Conservation (phyloP, 768 basidiomycete species). For the Pulveroboletus sp. region DNA sequence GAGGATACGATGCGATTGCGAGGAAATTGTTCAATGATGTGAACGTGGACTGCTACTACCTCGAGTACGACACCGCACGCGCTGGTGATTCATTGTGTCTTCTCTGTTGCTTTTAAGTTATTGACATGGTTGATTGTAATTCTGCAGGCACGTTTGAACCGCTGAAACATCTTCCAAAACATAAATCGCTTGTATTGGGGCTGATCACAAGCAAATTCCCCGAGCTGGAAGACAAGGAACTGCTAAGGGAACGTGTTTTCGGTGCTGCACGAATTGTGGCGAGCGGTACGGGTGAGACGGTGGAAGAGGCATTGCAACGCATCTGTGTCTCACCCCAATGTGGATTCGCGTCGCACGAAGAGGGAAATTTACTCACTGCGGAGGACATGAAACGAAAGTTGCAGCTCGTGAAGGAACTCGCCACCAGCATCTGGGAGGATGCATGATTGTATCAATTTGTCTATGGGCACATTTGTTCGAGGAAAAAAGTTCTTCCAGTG, state of each 20-base stretch:
- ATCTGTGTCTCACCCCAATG: slow-evolving; percentile 50
- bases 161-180: slow-evolving; percentile 28
- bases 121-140: neutral
- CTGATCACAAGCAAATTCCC: slow-evolving; percentile 45
- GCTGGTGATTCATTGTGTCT: slow-evolving; percentile 32
- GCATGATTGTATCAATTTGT: no score
- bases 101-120: neutral
- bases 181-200: slow-evolving; percentile 42
- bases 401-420: no score
- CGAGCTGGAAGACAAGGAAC: slow-evolving; percentile 40
- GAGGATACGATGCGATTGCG: slow-evolving; percentile 45
- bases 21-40: slow-evolving; percentile 43
- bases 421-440: no score
- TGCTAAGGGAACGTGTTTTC: slow-evolving; percentile 38
- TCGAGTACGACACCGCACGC: slow-evolving; percentile 47
- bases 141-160: slow-evolving; percentile 31
- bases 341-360: slow-evolving; percentile 43
- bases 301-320: slow-evolving; percentile 39
- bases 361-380: no score
- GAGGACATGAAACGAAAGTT: no score
- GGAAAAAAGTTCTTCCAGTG: no score
- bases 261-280: slow-evolving; percentile 44
- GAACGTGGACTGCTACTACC: slow-evolving; percentile 44
- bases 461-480: no score
- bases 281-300: slow-evolving; percentile 33